These are phyloP conservation scores for Russula sp. DNA, from an alignment of 768 basidiomycete species.

Conservation along the genomic window DNA sequence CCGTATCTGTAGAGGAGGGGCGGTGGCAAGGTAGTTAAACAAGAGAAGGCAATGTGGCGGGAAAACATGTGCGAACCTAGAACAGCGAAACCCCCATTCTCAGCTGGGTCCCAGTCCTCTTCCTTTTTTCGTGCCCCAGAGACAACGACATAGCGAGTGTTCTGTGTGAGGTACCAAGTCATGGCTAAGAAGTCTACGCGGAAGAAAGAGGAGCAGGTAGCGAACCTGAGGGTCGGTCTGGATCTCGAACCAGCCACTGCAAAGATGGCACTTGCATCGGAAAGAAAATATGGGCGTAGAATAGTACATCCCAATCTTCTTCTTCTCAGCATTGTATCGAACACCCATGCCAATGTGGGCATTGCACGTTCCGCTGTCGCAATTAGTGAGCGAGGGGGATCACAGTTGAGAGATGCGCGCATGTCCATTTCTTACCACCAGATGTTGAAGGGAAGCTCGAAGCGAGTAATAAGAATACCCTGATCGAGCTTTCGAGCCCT, in stretches of 20 bases:
- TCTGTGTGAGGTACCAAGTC: constrained; percentile 40
- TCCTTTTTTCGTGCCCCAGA: constrained; percentile 93
- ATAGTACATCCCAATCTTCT: constrained; percentile 91
- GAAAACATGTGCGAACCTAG: constrained; percentile 48
- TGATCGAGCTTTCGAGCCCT: constrained; percentile 93
- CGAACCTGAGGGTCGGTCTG: constrained; percentile 92
- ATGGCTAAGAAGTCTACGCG: not conserved
- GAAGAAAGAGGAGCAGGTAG: not conserved
- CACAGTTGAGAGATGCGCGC: not conserved
- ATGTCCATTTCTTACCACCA: constrained; percentile 64
- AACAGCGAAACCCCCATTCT: constrained; percentile 87
- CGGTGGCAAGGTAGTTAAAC: not conserved
- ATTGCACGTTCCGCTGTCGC: constrained; percentile 78
- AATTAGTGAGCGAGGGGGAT: not conserved
- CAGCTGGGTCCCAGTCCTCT: constrained; percentile 95
- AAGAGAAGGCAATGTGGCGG: not conserved
- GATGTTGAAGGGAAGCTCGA: constrained; percentile 94
- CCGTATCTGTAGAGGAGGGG: constrained; percentile 47
- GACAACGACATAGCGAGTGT: constrained; percentile 88
- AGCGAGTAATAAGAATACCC: constrained; percentile 91
- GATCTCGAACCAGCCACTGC: constrained; percentile 96
- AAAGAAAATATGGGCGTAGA: constrained; percentile 94
- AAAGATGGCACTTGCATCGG: constrained; percentile 96
- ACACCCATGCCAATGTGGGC: constrained; percentile 98
- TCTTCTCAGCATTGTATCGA: constrained; percentile 99